phyloP scores from a whole-genome alignment of 305 asterid species.

The Fraxinus sp. region DNA sequence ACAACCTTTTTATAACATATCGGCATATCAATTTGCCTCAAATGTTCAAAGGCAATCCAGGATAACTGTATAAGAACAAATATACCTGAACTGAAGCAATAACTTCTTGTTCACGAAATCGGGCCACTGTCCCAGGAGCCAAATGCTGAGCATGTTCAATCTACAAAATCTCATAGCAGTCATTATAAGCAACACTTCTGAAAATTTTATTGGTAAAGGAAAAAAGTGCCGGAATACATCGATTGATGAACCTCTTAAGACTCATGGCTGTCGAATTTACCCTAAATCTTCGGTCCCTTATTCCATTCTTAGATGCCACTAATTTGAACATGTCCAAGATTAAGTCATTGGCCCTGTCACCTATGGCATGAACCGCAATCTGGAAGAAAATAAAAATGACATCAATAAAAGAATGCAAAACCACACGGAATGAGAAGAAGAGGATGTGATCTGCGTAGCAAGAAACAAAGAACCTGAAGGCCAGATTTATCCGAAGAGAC shows the following conservation, averaged over 20 bases:
- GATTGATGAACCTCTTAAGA: conserved; percentile 17
- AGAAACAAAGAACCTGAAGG: conserved; percentile 69
- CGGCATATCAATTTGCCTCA: background rate
- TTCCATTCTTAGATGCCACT: conserved; percentile 63
- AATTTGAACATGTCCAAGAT: conserved; percentile 80
- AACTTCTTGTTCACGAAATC: conserved; percentile 71
- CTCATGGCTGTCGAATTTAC: conserved; percentile 40
- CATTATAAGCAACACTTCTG: conserved; percentile 18
- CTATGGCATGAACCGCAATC: conserved; percentile 95
- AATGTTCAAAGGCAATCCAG: conserved; percentile 3
- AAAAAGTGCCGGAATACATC: conserved; percentile 9
- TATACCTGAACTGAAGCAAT: conserved; percentile 93
- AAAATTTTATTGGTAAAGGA: conserved; percentile 14
- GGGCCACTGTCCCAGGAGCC: conserved; percentile 59
- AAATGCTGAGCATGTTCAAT: conserved; percentile 99
- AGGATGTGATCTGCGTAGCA: conserved; percentile 17
- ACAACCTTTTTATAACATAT: background rate
- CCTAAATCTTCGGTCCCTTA: conserved; percentile 77
- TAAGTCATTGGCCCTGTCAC: conserved; percentile 83
- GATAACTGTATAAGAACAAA: conserved; percentile 10
- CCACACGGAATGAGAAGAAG: background rate
- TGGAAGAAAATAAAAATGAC: conserved; percentile 35
- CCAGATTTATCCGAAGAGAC: conserved; percentile 71
- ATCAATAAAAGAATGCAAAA: conserved; percentile 4
- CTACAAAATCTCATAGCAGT: conserved; percentile 47